phyloP scores from a whole-genome alignment of 1,284 basidiomycete species.

The Melampsora larici-populina region DNA sequence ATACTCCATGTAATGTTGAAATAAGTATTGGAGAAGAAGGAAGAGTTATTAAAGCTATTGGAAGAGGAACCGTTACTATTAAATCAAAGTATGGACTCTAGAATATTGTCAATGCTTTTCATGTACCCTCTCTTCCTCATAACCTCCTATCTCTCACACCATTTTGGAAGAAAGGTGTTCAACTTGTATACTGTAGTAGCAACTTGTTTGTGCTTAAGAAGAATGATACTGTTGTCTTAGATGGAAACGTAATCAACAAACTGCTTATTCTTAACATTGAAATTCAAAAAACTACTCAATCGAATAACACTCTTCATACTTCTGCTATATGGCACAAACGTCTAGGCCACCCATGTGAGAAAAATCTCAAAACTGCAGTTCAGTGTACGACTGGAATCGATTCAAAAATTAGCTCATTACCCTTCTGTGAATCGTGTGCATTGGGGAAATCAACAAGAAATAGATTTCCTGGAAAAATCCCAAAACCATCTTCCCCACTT shows the following conservation, averaged over 20 bases:
- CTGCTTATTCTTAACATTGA: background rate
- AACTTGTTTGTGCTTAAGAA: background rate
- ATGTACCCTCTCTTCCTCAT: too few relatives aligned
- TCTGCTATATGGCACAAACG: background rate
- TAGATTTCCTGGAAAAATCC: background rate
- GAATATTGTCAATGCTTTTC: background rate
- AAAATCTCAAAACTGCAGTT: background rate
- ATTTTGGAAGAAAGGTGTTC: background rate
- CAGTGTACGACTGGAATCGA: too few relatives aligned
- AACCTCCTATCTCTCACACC: background rate
- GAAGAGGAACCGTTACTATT: background rate
- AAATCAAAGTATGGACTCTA: background rate
- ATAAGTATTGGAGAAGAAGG: background rate
- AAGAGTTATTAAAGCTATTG: background rate
- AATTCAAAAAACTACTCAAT: background rate
- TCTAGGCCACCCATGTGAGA: background rate
- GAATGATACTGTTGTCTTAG: background rate
- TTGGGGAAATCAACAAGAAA: background rate
- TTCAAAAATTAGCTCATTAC: background rate
- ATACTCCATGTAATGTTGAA: background rate
- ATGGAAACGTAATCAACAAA: background rate
- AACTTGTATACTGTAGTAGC: background rate
- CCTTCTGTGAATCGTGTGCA: background rate
- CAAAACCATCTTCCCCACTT: background rate
- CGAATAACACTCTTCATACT: background rate